phyloP scores from a whole-genome alignment of 1,284 basidiomycete species.

The Ustilago hordei region DNA sequence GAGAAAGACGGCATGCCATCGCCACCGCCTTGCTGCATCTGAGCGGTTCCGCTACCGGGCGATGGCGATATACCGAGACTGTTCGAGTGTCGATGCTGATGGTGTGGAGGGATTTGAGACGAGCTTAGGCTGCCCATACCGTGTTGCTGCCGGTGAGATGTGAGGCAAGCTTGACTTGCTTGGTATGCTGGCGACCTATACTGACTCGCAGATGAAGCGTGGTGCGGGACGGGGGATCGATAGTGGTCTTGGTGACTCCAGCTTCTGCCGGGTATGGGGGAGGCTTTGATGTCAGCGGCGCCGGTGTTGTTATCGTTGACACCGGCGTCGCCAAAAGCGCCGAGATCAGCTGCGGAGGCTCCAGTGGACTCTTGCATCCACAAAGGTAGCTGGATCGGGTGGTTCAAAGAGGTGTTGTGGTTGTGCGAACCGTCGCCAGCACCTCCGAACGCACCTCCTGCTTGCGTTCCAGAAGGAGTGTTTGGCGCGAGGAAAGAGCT shows the following conservation, averaged over 20 bases:
- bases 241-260: conserved; percentile 49
- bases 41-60: conserved; percentile 3
- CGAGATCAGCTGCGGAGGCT: conserved; percentile 13
- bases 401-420: background rate
- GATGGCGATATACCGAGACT: conserved; percentile 10
- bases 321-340: conserved; percentile 15
- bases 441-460: conserved; percentile 14
- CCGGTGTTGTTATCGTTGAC: background rate
- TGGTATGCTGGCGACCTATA: conserved; percentile 33
- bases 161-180: conserved; percentile 1
- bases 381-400: conserved; percentile 45
- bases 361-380: conserved; percentile 55
- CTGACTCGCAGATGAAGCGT: conserved; percentile 6
- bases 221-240: conserved; percentile 39
- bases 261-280: conserved; percentile 8
- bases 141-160: conserved; percentile 8
- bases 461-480: conserved; percentile 21
- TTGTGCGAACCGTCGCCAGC: conserved; percentile 6
- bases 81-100: conserved; percentile 15
- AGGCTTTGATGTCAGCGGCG: conserved; percentile 9
- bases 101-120: conserved; percentile 7
- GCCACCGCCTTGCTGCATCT: conserved; percentile 7
- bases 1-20: conserved; percentile 4
- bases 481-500: conserved; percentile 30
- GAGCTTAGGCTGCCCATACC: background rate